Base-by-base conservation (phyloP, 2,329 filamentous ascomycete species). In the Aspergillus piperis region DNA sequence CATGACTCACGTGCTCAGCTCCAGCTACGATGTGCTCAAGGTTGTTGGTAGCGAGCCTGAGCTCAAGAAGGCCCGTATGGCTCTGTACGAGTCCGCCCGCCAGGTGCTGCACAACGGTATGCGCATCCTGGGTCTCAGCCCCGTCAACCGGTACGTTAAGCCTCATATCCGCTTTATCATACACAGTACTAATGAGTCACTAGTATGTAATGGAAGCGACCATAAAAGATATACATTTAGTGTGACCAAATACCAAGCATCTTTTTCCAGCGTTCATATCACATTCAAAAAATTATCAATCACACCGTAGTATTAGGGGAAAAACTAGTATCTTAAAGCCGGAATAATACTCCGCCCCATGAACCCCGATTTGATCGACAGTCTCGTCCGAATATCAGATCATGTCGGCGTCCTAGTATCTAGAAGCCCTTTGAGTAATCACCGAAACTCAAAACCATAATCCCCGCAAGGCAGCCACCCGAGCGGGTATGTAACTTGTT, bases 71-170 rank as follows among this genome's bases (percentile, higher is more conserved):
- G 85, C 86, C 8, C 78, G 87, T 64, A 81, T 86, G 74, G 84
- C 85, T 27, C 73, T 90, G 70, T 90, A 89, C 67, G 82, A 84
- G 60, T 80, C 80, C 7, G 86, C 86, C 8, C 82, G 86, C 67
- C 85, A 88, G 71, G 86, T 89, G 21, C 74, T 89, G 70, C 78
- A 82, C 71, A 89, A 88, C 74, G 87, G 86, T 32, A 89, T 90
- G 86, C 80, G 81, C 68, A 72, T 89, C 58, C 74, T 90, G 59
- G 87, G 87, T 36, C 74, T 89, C 66, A 84, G 81, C 77, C 91
- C 91, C 21, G 85, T 88, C 53, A 79, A 86, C 75, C 81, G 85
- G 78, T 80, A 70, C 61, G 72, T 72, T 42, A 13, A 13, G 0
- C 32, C 5, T 11, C 11, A 13, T 15, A 30, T 19, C 19, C 23